Evolutionary conservation across 2,329 filamentous ascomycete genomes (phyloP), one percentile per base, ranked within the genome.

Genomic region (Neonectria magnoliae): DNA sequence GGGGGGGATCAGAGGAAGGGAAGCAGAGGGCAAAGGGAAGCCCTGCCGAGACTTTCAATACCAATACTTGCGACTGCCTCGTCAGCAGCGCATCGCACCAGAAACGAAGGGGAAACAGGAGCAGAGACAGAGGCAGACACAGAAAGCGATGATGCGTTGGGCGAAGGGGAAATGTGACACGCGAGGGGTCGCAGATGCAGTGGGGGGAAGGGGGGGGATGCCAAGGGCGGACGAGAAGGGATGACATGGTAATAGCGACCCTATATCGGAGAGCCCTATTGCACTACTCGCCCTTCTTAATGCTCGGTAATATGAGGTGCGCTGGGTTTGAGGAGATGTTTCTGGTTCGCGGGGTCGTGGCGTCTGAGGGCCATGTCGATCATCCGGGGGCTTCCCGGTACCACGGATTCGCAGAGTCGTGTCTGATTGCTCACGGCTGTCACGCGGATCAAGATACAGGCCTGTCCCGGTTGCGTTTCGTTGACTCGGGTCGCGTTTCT

Each of bases 181-280:
- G 29, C 56, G 48, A 54, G 18, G 16, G 27, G 56, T 64, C 38
- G 51, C 56, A 64, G 44, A 58, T 18, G 27, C 13, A 56, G 61
- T 50, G 61, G 61, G 56, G 55, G 33, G n/a, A n/a, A n/a, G n/a
- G n/a, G n/a, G n/a, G n/a, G n/a, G n/a, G n/a, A n/a, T 11, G 33
- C n/a, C 11, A 47, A 54, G 44, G 52, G 51, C 51, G 44, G 61
- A 64, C 9, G 50, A 59, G 50, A 64, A 64, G 55, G 50, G 56
- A 63, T 53, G 60, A 59, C 38, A 52, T 33, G 53, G 42, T 33
- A 13, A 13, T 13, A 5, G 38, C 22, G 31, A 45, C 20, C 54
- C 22, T 33, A 27, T 38, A 27, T 50, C 42, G 31, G 41, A 47
- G 47, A 16, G 33, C 13, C 38, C 47, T 58, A 63, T 27, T 25